phyloP scores from a whole-genome alignment of 2,329 filamentous ascomycete genomes.

The Hymenoscyphus albidus region DNA sequence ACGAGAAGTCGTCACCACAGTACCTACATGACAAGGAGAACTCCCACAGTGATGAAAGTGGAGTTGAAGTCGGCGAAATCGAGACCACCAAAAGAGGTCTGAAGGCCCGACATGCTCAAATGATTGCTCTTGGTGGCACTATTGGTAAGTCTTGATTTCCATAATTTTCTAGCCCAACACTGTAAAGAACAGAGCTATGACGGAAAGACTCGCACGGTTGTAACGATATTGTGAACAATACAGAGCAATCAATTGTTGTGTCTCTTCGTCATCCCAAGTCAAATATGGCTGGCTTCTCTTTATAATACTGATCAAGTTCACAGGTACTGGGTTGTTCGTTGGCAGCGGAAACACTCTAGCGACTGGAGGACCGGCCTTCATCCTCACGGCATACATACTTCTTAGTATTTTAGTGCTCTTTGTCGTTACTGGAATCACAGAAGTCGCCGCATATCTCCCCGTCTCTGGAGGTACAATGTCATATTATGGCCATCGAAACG shows the following conservation, averaged over 20 bases:
- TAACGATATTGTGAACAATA: no score
- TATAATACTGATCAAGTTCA: background rate
- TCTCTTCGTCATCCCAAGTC: no score
- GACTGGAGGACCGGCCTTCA: conserved; percentile 43
- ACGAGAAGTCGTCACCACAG: conserved; percentile 3
- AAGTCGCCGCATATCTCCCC: conserved; percentile 60
- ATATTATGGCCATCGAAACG: conserved; percentile 44
- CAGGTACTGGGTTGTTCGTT: conserved; percentile 37
- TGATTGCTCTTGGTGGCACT: conserved; percentile 38
- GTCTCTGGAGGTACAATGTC: conserved; percentile 48
- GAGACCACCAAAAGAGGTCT: conserved; percentile 30
- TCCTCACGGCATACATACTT: conserved; percentile 43
- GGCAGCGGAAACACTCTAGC: conserved; percentile 43
- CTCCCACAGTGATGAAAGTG: conserved; percentile 12
- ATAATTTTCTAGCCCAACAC: background rate
- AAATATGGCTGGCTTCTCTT: no score
- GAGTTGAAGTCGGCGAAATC: background rate
- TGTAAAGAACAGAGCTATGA: no score
- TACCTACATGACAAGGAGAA: background rate
- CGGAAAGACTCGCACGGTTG: no score
- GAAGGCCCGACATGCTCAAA: conserved; percentile 33
- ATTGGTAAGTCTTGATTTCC: conserved; percentile 34
- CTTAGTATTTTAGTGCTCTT: conserved; percentile 43
- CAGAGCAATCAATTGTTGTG: no score
- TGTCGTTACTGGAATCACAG: conserved; percentile 48